phyloP scores from a whole-genome alignment of 805 yeast genomes.

The Pichia paraexigua region DNA sequence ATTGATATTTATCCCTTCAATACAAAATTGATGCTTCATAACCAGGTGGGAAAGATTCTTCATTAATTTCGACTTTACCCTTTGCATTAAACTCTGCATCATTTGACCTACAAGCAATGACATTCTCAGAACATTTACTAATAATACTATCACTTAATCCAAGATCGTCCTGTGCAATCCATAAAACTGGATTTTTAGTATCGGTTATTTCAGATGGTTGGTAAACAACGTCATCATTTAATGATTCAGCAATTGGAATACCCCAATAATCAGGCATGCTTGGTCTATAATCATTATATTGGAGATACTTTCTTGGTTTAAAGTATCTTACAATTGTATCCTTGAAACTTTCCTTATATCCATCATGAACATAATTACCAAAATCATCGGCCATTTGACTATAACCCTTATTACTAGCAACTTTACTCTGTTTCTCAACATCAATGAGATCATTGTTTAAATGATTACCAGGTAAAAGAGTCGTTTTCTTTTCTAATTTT shows the following conservation, averaged over 20 bases:
- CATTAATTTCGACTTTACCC: slow-evolving; percentile 44
- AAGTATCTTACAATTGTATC: slow-evolving; percentile 21
- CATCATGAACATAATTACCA: not conserved
- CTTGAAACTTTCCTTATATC: not conserved
- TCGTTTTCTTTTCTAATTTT: slow-evolving; percentile 3
- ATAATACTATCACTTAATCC: slow-evolving; percentile 60
- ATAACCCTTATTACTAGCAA: not conserved
- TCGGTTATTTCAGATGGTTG: slow-evolving; percentile 51
- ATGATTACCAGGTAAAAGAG: not conserved
- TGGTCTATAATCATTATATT: slow-evolving; percentile 23
- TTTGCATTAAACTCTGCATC: slow-evolving; percentile 53
- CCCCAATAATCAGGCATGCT: slow-evolving; percentile 32
- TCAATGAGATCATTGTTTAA: not conserved
- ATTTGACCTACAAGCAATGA: slow-evolving; percentile 48
- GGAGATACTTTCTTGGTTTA: slow-evolving; percentile 20
- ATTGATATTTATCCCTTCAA: not conserved
- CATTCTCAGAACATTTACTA: slow-evolving; percentile 41
- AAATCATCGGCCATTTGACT: not conserved
- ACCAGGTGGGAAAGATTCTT: slow-evolving; percentile 54
- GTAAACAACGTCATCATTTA: slow-evolving; percentile 24
- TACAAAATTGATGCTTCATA: slow-evolving; percentile 39
- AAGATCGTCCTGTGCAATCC: slow-evolving; percentile 64
- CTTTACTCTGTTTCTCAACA: not conserved
- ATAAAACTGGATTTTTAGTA: slow-evolving; percentile 46
- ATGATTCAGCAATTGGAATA: slow-evolving; percentile 12